A percentile compares a stretch with the other conserved stretches of the same genome.
These are phyloP conservation scores for Candida arabinofermentans DNA, from an alignment of 805 yeast genomes.

Conservation along the genomic window DNA sequence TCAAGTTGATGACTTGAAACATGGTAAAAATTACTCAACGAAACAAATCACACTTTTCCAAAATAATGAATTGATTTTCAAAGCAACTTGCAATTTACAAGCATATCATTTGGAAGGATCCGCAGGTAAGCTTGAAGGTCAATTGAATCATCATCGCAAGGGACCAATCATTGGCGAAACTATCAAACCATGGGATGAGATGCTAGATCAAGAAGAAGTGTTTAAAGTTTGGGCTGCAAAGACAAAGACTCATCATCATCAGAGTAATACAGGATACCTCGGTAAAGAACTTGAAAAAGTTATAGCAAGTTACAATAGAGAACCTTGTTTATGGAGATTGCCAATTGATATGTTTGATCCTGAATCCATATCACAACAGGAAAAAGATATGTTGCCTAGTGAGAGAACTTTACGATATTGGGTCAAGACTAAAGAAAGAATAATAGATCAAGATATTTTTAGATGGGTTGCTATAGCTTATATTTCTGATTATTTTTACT, in stretches of 20 bases:
- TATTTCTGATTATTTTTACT: constrained; percentile 52
- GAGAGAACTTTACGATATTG: constrained; percentile 30
- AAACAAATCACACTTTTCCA: constrained; percentile 56
- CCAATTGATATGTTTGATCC: constrained; percentile 31
- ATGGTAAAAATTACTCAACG: constrained; percentile 49
- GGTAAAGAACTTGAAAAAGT: constrained; percentile 21
- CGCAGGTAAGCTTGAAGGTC: constrained; percentile 27
- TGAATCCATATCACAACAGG: constrained; percentile 17
- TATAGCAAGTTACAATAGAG: constrained; percentile 26
- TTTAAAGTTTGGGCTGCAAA: constrained; percentile 28
- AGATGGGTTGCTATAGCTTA: constrained; percentile 57
- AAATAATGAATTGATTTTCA: constrained; percentile 44
- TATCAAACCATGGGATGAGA: constrained; percentile 25
- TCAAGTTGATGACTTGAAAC: constrained; percentile 47
- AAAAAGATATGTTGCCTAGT: constrained; percentile 11
- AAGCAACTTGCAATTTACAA: constrained; percentile 48
- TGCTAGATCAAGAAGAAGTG: constrained; percentile 25
- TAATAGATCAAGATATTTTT: constrained; percentile 30
- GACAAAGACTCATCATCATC: constrained; percentile 17
- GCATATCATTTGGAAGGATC: constrained; percentile 29
- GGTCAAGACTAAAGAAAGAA: constrained; percentile 26
- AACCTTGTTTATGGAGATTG: constrained; percentile 33
- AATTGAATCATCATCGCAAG: constrained; percentile 24
- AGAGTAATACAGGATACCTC: constrained; percentile 22
- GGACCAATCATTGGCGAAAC: constrained; percentile 29